Percentiles rank a stretch among this genome's conserved stretches.
These are phyloP conservation scores for Metarhizium robertsii DNA, from an alignment of 2,329 filamentous ascomycete genomes.

Conservation along the genomic window DNA sequence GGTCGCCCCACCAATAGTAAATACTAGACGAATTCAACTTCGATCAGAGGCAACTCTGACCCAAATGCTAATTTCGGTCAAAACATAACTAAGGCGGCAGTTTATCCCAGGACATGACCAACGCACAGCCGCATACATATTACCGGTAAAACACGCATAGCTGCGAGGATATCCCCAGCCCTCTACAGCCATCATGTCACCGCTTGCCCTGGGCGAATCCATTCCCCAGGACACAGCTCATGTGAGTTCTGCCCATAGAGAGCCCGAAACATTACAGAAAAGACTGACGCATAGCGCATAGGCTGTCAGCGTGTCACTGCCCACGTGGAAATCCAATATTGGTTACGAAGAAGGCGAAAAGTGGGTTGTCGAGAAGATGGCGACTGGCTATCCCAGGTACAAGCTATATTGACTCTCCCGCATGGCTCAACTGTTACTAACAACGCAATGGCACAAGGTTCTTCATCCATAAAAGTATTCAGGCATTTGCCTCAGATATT, in stretches of 20 bases:
- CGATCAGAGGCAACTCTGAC: background rate
- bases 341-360: slow-evolving; percentile 88
- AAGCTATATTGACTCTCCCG: background rate
- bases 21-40: background rate
- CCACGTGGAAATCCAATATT: slow-evolving; percentile 84
- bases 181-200: slow-evolving; percentile 28
- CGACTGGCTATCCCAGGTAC: slow-evolving; percentile 84
- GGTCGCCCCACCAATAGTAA: background rate
- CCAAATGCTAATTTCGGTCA: background rate
- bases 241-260: slow-evolving; percentile 38
- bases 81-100: background rate
- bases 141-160: background rate
- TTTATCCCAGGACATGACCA: background rate
- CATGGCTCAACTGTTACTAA: background rate
- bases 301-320: slow-evolving; percentile 93
- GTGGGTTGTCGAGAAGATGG: slow-evolving; percentile 79
- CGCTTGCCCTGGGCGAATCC: slow-evolving; percentile 53
- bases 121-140: background rate
- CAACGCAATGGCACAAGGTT: slow-evolving; percentile 50
- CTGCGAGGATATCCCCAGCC: background rate
- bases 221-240: slow-evolving; percentile 73
- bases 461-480: slow-evolving; percentile 80
- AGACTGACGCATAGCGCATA: slow-evolving; percentile 24
- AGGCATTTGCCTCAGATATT: slow-evolving; percentile 62
- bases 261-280: background rate